Evolutionary conservation across 148 eudicot genomes (phyloP).

Genomic region (Dianthus caryophyllus): DNA sequence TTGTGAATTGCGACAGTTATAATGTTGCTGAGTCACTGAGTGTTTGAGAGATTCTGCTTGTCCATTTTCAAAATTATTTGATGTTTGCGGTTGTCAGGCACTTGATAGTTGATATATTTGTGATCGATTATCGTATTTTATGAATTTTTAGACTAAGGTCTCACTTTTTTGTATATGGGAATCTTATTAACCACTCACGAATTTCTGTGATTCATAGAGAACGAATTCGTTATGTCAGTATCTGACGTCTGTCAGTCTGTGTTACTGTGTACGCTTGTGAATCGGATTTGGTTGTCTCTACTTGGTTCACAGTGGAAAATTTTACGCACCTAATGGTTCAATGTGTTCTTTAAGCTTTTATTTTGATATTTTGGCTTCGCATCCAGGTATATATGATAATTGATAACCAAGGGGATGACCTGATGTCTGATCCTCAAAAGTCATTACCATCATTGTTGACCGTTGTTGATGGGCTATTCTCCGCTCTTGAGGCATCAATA

Average conservation of each 20-base stretch:
- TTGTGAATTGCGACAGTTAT: background rate
- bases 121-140: background rate
- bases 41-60: too few relatives aligned
- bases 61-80: too few relatives aligned
- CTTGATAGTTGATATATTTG: background rate
- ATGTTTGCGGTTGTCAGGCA: too few relatives aligned
- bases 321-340: background rate
- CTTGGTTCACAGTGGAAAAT: background rate
- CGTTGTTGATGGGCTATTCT: slow-evolving; percentile 52
- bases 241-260: too few relatives aligned
- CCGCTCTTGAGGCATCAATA: slow-evolving; percentile 70
- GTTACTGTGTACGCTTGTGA: too few relatives aligned
- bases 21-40: background rate
- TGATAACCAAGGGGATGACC: slow-evolving; percentile 63
- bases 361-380: background rate
- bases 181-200: background rate
- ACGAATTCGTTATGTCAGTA: background rate
- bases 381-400: slow-evolving; percentile 74
- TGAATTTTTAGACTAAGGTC: background rate
- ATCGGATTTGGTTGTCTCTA: background rate
- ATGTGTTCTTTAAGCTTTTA: background rate
- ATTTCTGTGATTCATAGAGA: background rate
- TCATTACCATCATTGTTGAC: slow-evolving; percentile 54
- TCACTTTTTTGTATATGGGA: background rate
- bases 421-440: slow-evolving; percentile 67